These are phyloP conservation scores for Cenococcum geophilum DNA, from an alignment of 495 filamentous ascomycete species.

Conservation along the genomic window DNA sequence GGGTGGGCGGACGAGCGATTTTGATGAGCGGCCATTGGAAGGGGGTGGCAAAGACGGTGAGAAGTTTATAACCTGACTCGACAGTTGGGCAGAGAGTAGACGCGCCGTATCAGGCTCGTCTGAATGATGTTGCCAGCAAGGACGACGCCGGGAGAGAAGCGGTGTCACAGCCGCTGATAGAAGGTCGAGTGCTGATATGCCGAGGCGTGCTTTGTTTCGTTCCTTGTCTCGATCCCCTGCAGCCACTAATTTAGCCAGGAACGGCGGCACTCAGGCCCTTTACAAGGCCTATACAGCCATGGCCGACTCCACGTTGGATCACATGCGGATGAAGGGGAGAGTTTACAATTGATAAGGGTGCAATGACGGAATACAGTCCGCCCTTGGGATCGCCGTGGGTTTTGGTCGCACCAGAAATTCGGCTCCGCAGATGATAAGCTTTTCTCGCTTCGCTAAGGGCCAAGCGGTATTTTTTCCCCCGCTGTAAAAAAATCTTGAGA, in stretches of 20 bases:
- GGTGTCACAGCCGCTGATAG: constrained; percentile 28
- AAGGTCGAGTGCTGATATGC: constrained; percentile 27
- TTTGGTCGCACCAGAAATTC: not conserved
- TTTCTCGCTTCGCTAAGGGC: not conserved
- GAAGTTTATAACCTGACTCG: constrained; percentile 20
- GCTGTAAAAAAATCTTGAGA: too few species aligned
- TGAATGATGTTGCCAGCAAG: constrained; percentile 22
- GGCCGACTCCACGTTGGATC: not conserved
- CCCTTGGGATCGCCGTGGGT: too few species aligned
- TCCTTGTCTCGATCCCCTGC: constrained; percentile 32
- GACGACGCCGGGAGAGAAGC: constrained; percentile 21
- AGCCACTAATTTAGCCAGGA: constrained; percentile 29
- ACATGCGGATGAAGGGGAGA: not conserved
- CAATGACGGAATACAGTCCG: not conserved
- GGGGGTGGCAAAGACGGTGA: constrained; percentile 30
- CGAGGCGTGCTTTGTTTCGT: constrained; percentile 27
- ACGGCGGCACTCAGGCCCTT: constrained; percentile 17
- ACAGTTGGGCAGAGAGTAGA: constrained; percentile 18
- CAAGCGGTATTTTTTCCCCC: not conserved
- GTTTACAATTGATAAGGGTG: not conserved
- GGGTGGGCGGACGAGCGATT: constrained; percentile 22
- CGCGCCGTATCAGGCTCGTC: constrained; percentile 23
- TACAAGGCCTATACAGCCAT: constrained; percentile 7
- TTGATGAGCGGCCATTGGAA: constrained; percentile 29
- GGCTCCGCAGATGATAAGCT: constrained; percentile 2